Evolutionary conservation across 1,139 yeast species (phyloP), one percentile per base, ranked within the genome.

Genomic region (Scheffersomyces titani): DNA sequence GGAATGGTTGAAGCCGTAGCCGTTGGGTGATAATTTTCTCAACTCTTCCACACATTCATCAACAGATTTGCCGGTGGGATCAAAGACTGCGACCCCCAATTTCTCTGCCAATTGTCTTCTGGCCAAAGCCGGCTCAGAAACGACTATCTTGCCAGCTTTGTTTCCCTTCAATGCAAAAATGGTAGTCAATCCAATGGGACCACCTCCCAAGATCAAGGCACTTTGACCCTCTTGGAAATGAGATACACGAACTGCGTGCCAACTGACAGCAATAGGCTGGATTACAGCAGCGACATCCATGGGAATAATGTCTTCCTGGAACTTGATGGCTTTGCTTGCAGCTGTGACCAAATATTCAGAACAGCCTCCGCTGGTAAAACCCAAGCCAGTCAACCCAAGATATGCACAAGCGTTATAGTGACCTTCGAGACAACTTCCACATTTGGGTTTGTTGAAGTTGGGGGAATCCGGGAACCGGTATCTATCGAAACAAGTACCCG

Each of bases 181-280:
- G 1, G 86, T 77, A 30, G 86, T 84, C 50, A 85, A 68, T 2
- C 90, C 90, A 65, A 86, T 85, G 44, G 89, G 88, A 6, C 90
- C 90, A 52, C 86, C 84, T 47, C 89, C 88, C 2, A 85, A 68
- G 50, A 86, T 82, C 47, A 85, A 66, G 2, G 86, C 87, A 16
- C 80, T 72, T 49, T 78, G 75, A 36, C 87, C 88, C 11, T 64
- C 69, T 58, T 74, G 65, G 62, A 83, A 76, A n/a, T 69, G 69
- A 0, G 84, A 71, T 19, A 77, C 69, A 53, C 77, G 73, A 46
- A 83, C 82, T 0, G 87, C 88, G 65, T 84, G 88, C 86, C 86
- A 84, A 13, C 86, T 82, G 20, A 84, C 88, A 0, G 86, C 71
- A 47, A 84, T 69, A 6, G 88, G 88, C 66, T 84, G 87, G 49